These are phyloP conservation scores for Kwoniella sp. DNA, from an alignment of 768 basidiomycete genomes.

Conservation along the genomic window DNA sequence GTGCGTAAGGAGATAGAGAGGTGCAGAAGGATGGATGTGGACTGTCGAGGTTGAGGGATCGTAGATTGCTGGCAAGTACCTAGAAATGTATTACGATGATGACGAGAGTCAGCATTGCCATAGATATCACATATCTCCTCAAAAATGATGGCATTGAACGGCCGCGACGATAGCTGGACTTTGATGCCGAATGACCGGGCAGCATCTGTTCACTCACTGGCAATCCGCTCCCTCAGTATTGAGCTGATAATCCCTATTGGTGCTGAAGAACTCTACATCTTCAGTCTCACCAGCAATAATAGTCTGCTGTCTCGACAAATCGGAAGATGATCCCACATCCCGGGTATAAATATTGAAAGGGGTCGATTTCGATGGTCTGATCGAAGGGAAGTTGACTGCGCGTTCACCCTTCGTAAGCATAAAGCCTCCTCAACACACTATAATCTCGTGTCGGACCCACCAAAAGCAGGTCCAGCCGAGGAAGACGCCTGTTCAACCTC, in stretches of 20 bases:
- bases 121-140: too few species aligned
- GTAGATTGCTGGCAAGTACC: conserved; percentile 82
- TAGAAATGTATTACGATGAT: conserved; percentile 8
- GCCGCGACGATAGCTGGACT: too few species aligned
- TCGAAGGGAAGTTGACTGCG: conserved; percentile 55
- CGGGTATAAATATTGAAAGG: conserved; percentile 50
- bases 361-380: conserved; percentile 46
- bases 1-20: conserved; percentile 66
- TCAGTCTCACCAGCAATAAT: conserved; percentile 82
- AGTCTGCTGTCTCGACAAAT: conserved; percentile 47
- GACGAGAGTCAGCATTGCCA: not conserved
- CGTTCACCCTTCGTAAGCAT: too few species aligned
- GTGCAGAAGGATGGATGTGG: conserved; percentile 65
- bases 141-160: too few species aligned
- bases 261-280: conserved; percentile 76
- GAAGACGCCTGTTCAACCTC: conserved; percentile 29
- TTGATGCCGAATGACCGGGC: too few species aligned
- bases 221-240: conserved; percentile 61
- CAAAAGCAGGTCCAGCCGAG: conserved; percentile 45
- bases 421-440: too few species aligned
- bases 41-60: conserved; percentile 74
- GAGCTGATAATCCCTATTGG: conserved; percentile 60
- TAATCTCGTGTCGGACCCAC: too few species aligned
- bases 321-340: conserved; percentile 23
- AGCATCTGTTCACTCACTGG: conserved; percentile 61